phyloP scores from a whole-genome alignment of 768 basidiomycete species.

The Butyriboletus loyo region DNA sequence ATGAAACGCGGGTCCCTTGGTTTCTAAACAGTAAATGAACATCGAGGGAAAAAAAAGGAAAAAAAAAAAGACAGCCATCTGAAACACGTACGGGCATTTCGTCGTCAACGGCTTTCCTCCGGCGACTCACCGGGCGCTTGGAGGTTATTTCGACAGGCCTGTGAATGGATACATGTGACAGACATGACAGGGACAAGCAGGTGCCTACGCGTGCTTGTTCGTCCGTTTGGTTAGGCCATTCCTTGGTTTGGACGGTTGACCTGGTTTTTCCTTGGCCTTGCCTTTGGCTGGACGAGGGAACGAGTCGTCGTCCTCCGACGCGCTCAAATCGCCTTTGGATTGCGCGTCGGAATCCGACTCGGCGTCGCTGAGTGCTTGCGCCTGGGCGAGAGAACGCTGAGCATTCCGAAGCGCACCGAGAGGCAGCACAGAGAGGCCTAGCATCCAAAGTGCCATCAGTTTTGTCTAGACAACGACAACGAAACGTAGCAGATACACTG shows the following conservation, averaged over 20 bases:
- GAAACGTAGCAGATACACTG: background rate
- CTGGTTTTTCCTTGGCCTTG: conserved; percentile 37
- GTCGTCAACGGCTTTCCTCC: conserved; percentile 65
- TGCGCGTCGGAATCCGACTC: conserved; percentile 33
- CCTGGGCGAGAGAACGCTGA: conserved; percentile 50
- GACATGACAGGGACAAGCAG: background rate
- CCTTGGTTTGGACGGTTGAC: conserved; percentile 42
- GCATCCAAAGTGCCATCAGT: conserved; percentile 6
- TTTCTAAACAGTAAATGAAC: conserved; percentile 43
- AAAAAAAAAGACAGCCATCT: conserved; percentile 1
- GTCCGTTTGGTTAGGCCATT: conserved; percentile 56
- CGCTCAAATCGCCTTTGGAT: conserved; percentile 11
- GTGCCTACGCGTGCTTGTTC: conserved; percentile 83
- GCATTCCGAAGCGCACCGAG: conserved; percentile 64
- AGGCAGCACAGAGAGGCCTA: conserved; percentile 60
- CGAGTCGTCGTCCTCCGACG: conserved; percentile 13
- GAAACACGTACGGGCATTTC: conserved; percentile 52
- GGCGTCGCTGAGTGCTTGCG: conserved; percentile 38
- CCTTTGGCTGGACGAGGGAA: conserved; percentile 12
- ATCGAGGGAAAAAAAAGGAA: background rate
- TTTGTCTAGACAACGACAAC: background rate
- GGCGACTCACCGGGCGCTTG: conserved; percentile 78
- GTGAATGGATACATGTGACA: background rate
- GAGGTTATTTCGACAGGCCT: conserved; percentile 84
- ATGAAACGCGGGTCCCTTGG: conserved; percentile 87